These are phyloP conservation scores for Salinomyces thailandicus DNA, from an alignment of 2,329 filamentous ascomycete species.

Conservation along the genomic window DNA sequence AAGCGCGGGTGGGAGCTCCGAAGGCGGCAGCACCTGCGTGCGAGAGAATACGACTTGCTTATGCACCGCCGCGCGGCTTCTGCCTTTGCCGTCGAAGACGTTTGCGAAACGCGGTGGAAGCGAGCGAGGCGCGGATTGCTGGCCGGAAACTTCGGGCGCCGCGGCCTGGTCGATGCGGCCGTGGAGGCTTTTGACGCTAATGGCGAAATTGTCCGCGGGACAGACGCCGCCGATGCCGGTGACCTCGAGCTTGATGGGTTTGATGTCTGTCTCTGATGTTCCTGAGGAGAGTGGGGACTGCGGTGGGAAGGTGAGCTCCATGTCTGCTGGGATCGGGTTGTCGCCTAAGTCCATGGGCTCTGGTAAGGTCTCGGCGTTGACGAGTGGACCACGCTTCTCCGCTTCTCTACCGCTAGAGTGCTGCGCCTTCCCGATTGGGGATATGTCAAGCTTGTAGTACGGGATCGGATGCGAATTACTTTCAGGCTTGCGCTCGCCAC, in stretches of 20 bases:
- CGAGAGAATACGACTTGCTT: conserved; percentile 57
- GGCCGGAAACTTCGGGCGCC: conserved; percentile 5
- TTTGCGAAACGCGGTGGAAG: conserved; percentile 24
- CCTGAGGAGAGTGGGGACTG: conserved; percentile 16
- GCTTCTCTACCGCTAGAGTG: not conserved
- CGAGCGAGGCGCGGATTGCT: conserved; percentile 13
- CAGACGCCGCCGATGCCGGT: conserved; percentile 52
- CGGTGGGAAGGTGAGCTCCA: conserved; percentile 30
- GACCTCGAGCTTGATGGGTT: conserved; percentile 32
- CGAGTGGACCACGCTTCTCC: conserved; percentile 26
- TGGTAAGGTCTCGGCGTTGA: conserved; percentile 17
- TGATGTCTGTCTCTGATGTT: not conserved
- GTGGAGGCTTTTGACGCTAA: conserved; percentile 38
- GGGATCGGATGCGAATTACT: conserved; percentile 10
- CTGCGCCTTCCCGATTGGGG: conserved; percentile 12
- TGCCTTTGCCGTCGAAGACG: conserved; percentile 18
- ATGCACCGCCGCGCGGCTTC: conserved; percentile 40
- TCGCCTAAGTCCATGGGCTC: conserved; percentile 28
- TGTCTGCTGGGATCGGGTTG: conserved; percentile 24
- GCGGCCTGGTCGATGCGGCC: conserved; percentile 10
- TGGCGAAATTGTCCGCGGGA: conserved; percentile 44
- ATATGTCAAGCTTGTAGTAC: conserved; percentile 11
- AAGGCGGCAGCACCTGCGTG: conserved; percentile 48
- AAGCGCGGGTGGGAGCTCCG: conserved; percentile 34
- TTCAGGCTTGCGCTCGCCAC: conserved; percentile 44